A percentile compares a stretch with the other conserved stretches of the same genome.
phyloP scores from a whole-genome alignment of 2,329 filamentous ascomycete species.

The Fusarium nelsonii region DNA sequence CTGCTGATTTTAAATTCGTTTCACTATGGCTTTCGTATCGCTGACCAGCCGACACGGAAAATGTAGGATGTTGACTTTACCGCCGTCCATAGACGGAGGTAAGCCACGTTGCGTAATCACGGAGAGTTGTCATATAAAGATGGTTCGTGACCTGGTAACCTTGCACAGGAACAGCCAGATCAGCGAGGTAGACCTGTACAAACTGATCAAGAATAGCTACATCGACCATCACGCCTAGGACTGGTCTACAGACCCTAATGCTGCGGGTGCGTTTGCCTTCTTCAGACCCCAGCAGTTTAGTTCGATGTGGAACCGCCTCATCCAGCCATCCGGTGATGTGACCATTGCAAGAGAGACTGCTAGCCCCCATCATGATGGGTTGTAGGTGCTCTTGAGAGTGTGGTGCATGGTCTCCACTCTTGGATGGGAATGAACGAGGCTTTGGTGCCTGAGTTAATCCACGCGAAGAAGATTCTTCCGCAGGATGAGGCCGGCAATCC shows the following conservation, averaged over 20 bases:
- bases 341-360: slow-evolving; percentile 24
- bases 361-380: slow-evolving; percentile 17
- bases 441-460: neutral
- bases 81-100: neutral
- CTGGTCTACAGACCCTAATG: slow-evolving; percentile 15
- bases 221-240: slow-evolving; percentile 7
- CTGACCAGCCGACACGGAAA: neutral
- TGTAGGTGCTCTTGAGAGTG: slow-evolving; percentile 16
- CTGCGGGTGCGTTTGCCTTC: slow-evolving; percentile 24
- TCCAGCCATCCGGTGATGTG: slow-evolving; percentile 26
- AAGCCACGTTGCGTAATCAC: neutral
- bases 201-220: slow-evolving; percentile 13
- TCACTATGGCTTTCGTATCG: neutral
- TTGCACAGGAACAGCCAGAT: neutral
- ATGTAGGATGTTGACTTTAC: neutral
- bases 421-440: slow-evolving; percentile 10
- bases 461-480: slow-evolving; percentile 2
- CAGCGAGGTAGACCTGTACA: neutral
- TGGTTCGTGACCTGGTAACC: too few relatives aligned
- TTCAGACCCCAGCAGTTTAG: slow-evolving; percentile 27
- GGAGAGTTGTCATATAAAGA: too few relatives aligned
- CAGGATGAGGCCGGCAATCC: neutral
- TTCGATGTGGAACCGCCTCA: slow-evolving; percentile 19
- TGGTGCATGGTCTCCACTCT: slow-evolving; percentile 3
- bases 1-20: neutral